Conservation (phyloP, 164 flowering plant genomes). For the Stephania japonica region DNA sequence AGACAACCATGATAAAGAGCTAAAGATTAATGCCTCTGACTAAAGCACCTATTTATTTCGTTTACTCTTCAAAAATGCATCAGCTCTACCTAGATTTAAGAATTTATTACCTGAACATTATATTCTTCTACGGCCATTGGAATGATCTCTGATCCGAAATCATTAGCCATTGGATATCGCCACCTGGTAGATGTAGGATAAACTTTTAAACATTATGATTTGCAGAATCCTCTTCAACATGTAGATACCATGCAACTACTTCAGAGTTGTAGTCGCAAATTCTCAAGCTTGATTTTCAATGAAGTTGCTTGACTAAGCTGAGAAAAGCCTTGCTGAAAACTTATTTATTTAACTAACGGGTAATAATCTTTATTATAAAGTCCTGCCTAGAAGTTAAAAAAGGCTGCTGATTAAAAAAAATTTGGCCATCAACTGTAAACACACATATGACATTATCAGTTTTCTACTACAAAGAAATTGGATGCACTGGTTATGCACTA, state of each 20-base stretch:
- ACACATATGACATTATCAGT: background rate
- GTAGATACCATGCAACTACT: background rate
- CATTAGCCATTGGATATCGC: constrained; percentile 65
- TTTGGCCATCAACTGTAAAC: background rate
- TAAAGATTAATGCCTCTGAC: background rate
- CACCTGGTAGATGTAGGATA: constrained; percentile 9
- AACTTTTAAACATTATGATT: background rate
- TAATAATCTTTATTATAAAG: background rate
- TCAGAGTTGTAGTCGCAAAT: background rate
- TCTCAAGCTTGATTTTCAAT: background rate
- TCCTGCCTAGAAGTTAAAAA: background rate
- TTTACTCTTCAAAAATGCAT: background rate
- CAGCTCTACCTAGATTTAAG: background rate
- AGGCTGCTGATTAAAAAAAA: background rate
- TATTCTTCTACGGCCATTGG: constrained; percentile 63
- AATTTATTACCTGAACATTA: constrained; percentile 58
- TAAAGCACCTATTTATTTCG: background rate
- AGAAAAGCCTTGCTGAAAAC: background rate
- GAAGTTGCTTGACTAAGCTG: background rate
- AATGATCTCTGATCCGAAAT: constrained; percentile 86
- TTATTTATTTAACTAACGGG: background rate
- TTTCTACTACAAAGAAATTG: background rate
- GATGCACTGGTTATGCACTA: background rate
- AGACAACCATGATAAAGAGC: background rate
- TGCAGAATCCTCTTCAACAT: background rate